Evolutionary conservation across 1,284 basidiomycete genomes (phyloP).

Genomic region (Fistulina hepatica): DNA sequence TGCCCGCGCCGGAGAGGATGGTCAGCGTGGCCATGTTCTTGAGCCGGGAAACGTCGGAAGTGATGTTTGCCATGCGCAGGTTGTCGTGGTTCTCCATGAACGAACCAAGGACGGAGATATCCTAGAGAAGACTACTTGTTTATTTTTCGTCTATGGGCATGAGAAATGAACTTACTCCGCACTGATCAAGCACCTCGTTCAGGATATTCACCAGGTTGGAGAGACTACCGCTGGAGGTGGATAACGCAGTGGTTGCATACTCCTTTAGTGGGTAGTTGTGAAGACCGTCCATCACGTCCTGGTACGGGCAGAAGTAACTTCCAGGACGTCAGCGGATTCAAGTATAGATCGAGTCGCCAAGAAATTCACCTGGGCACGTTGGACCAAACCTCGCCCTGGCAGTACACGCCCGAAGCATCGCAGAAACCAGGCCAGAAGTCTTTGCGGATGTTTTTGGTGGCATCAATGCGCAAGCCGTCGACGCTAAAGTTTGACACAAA

Average conservation of each 20-base stretch:
- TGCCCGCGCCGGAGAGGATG: slow-evolving; percentile 40
- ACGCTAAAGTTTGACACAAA: slow-evolving; percentile 47
- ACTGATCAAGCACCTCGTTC: neutral
- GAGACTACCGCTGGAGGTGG: slow-evolving; percentile 6
- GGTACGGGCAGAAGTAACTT: slow-evolving; percentile 12
- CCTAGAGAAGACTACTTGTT: slow-evolving; percentile 3
- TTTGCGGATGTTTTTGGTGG: slow-evolving; percentile 44
- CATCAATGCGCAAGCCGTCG: slow-evolving; percentile 63
- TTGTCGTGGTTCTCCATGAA: slow-evolving; percentile 79
- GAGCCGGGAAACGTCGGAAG: slow-evolving; percentile 35
- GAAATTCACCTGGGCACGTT: slow-evolving; percentile 1
- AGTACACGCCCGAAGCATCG: slow-evolving; percentile 52
- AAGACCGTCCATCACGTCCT: slow-evolving; percentile 11
- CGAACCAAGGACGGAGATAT: slow-evolving; percentile 41
- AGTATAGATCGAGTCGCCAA: neutral
- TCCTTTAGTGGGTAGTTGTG: slow-evolving; percentile 15
- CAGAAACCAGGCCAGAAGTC: slow-evolving; percentile 58
- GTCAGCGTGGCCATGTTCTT: slow-evolving; percentile 36
- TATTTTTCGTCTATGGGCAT: neutral
- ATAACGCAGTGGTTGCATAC: slow-evolving; percentile 7
- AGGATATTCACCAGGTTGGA: slow-evolving; percentile 1
- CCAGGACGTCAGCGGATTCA: neutral
- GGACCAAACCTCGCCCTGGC: slow-evolving; percentile 55
- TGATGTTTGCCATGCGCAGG: slow-evolving; percentile 50
- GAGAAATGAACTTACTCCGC: slow-evolving; percentile 17